Percentiles rank a stretch among this genome's conserved stretches.
phyloP scores from a whole-genome alignment of 345 rosid genomes.

The Leavenworthia alabamica region DNA sequence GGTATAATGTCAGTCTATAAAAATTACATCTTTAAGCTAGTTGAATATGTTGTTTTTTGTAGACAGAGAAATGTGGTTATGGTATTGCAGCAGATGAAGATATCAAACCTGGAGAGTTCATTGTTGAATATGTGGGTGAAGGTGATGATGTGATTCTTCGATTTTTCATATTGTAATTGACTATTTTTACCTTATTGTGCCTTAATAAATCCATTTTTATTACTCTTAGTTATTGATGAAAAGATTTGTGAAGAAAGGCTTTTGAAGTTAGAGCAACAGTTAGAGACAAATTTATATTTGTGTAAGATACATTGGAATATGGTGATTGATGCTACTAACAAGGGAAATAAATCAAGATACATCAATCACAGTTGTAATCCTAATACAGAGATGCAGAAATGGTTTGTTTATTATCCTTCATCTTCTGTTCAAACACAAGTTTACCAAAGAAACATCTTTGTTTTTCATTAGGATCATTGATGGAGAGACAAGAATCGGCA shows the following conservation, averaged over 20 bases:
- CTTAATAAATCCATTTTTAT: background rate
- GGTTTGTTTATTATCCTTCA: constrained; percentile 35
- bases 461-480: constrained; percentile 66
- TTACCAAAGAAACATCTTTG: background rate
- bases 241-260: constrained; percentile 94
- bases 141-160: constrained; percentile 40
- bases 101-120: constrained; percentile 75
- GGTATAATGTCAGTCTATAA: background rate
- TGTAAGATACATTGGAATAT: constrained; percentile 87
- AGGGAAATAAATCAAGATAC: constrained; percentile 94
- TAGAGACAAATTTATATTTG: constrained; percentile 85
- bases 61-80: constrained; percentile 96
- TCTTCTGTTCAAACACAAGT: background rate
- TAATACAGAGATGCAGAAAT: constrained; percentile 97
- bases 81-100: constrained; percentile 90
- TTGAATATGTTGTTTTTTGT: constrained; percentile 43
- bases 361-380: constrained; percentile 93
- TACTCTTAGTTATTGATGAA: constrained; percentile 77
- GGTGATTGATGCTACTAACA: constrained; percentile 96
- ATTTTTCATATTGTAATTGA: background rate
- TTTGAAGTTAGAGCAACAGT: constrained; percentile 70
- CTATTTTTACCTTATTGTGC: background rate
- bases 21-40: background rate
- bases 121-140: constrained; percentile 96
- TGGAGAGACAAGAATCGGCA: constrained; percentile 93